Evolutionary conservation across 2,329 filamentous ascomycete species (phyloP).

Genomic region (Nothopassalora personata): DNA sequence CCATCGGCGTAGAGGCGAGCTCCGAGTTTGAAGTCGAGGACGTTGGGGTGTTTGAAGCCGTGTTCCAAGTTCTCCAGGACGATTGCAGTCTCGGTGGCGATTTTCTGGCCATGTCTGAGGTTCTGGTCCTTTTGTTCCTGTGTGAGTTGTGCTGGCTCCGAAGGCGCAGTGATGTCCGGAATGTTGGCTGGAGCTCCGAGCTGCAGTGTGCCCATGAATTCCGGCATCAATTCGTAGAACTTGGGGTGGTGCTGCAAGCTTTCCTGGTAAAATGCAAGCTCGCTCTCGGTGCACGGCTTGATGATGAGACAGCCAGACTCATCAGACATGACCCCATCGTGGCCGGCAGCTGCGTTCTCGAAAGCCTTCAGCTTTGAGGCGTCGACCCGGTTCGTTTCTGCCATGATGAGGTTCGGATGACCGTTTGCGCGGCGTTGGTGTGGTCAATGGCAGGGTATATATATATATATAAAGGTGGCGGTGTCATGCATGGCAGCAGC

Average conservation of each 20-base stretch:
- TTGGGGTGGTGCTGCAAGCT: slow-evolving; percentile 60
- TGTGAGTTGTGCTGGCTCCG: slow-evolving; percentile 16
- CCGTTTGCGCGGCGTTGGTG: neutral
- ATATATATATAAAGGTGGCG: neutral
- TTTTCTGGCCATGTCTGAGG: slow-evolving; percentile 54
- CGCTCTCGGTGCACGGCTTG: slow-evolving; percentile 82
- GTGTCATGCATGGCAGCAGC: neutral
- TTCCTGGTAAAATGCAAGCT: slow-evolving; percentile 86
- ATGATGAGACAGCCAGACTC: slow-evolving; percentile 79
- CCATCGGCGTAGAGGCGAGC: slow-evolving; percentile 76
- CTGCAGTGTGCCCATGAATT: slow-evolving; percentile 72
- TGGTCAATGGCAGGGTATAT: neutral
- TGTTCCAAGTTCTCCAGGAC: slow-evolving; percentile 79
- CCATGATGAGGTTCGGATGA: neutral
- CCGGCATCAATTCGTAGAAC: slow-evolving; percentile 76
- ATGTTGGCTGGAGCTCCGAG: slow-evolving; percentile 50
- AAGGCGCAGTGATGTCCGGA: slow-evolving; percentile 14
- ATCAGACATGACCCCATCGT: slow-evolving; percentile 86
- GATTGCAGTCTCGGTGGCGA: slow-evolving; percentile 72
- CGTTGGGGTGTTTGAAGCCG: slow-evolving; percentile 79
- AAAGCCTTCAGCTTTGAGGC: slow-evolving; percentile 62
- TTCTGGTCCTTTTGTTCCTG: slow-evolving; percentile 32
- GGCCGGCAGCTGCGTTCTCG: slow-evolving; percentile 73
- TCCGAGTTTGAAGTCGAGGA: slow-evolving; percentile 90
- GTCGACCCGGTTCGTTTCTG: slow-evolving; percentile 44